Base-by-base conservation (phyloP, 2,329 filamentous ascomycete genomes). In the Monilinia polystroma region DNA sequence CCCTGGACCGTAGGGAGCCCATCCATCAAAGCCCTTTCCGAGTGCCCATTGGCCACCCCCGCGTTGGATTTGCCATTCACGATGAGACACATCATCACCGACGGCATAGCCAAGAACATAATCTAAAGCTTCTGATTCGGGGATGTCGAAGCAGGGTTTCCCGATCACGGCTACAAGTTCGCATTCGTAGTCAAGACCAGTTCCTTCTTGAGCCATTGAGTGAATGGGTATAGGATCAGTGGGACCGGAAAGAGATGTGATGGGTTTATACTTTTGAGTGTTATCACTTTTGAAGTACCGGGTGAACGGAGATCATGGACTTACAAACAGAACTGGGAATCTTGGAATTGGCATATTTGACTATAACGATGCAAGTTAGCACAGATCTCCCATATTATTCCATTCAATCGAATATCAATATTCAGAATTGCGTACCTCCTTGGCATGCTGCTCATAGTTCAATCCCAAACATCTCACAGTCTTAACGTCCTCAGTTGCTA, bases 1-100 rank as follows among this genome's bases (percentile, higher is more conserved):
- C 1, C 86, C 89, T 0, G 90, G 90, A 0, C 90, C 89, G 72
- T 85, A 89, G 0, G 89, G 90, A 6, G 88, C 89, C 87, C 89
- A 92, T 18, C 87, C 87, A 77, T 92, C 89, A 70, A 91, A 92
- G 3, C 88, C 87, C 77, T 92, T 92, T 49, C 89, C 89, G 18
- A 90, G 79, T 0, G 83, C 84, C 88, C 89, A 91, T 78, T 92
- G 89, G 1, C 87, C 84, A 20, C 87, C 87, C 20, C 88, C 88
- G 52, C 81, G 83, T 76, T 87, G 84, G 68, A 90, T 77, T 78
- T 92, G 89, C 88, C 89, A 93, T 70, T 91, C 89, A 52, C 90
- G 86, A 78, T 92, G 90, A 14, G 88, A 91, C n/a, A 94, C 84
- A 76, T 94, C 91, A 77, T 94, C 91, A 64, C 90, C 89, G 45